phyloP scores from a whole-genome alignment of 257 asterid genomes.

The Gentiana straminea region DNA sequence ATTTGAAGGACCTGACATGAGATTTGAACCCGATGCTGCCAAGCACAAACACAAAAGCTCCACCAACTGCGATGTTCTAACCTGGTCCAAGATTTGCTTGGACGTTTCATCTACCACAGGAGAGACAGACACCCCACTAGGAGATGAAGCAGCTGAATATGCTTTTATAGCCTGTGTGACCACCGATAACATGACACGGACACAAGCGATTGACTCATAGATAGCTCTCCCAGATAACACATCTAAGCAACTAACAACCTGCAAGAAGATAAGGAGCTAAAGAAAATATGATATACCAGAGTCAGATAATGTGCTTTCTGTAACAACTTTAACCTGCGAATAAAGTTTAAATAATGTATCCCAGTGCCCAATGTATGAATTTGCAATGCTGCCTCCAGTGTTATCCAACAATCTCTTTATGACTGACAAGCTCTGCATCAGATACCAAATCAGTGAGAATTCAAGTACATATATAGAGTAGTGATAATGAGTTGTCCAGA shows the following conservation, averaged over 20 bases:
- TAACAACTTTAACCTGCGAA: conserved; percentile 55
- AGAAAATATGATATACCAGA: conserved; percentile 10
- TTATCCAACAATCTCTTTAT: conserved; percentile 58
- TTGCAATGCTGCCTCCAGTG: conserved; percentile 42
- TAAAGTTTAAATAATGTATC: conserved; percentile 53
- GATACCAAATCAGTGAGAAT: conserved; percentile 8
- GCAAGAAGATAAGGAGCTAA: conserved; percentile 20
- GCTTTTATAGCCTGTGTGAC: conserved; percentile 64
- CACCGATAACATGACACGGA: conserved; percentile 66
- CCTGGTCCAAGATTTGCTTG: conserved; percentile 58
- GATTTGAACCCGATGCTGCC: conserved; percentile 80
- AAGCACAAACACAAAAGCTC: conserved; percentile 61
- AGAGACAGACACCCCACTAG: conserved; percentile 33
- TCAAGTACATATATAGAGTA: too few relatives aligned
- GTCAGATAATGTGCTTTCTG: conserved; percentile 5
- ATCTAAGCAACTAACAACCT: conserved; percentile 55
- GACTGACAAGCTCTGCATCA: conserved; percentile 66
- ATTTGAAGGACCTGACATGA: conserved; percentile 79
- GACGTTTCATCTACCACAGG: conserved; percentile 33
- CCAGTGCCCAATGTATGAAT: conserved; percentile 66
- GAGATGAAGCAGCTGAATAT: conserved; percentile 35
- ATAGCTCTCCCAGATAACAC: conserved; percentile 70
- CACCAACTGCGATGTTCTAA: conserved; percentile 53
- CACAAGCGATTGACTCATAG: conserved; percentile 74
- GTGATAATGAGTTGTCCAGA: too few relatives aligned